phyloP scores from a whole-genome alignment of 176 grass and related monocot species.

The Canna indica region DNA sequence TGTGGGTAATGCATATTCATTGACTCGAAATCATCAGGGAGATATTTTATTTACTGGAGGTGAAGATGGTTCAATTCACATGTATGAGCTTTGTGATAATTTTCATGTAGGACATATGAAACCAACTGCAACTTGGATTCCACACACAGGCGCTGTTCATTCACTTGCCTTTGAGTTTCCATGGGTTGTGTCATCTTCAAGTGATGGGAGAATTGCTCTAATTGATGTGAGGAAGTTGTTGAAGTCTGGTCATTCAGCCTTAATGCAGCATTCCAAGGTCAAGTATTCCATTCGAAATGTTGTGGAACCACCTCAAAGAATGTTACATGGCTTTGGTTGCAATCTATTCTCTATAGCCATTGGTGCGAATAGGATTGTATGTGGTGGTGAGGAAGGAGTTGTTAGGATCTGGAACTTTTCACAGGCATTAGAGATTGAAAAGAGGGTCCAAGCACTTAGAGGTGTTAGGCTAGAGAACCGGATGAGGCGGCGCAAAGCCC shows the following conservation, averaged over 20 bases:
- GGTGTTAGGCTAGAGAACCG: slow-evolving; percentile 73
- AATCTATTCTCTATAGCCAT: slow-evolving; percentile 62
- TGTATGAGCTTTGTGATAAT: slow-evolving; percentile 35
- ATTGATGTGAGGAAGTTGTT: slow-evolving; percentile 83
- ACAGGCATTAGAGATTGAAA: slow-evolving; percentile 71
- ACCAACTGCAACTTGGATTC: slow-evolving; percentile 67
- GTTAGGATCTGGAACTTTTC: slow-evolving; percentile 94
- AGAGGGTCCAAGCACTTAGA: slow-evolving; percentile 50
- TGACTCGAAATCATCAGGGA: slow-evolving; percentile 45
- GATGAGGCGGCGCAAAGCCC: slow-evolving; percentile 69
- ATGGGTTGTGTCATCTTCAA: slow-evolving; percentile 77
- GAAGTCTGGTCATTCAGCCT: slow-evolving; percentile 21
- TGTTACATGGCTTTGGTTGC: slow-evolving; percentile 88
- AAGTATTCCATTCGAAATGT: slow-evolving; percentile 30
- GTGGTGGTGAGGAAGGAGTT: slow-evolving; percentile 75
- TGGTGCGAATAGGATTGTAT: slow-evolving; percentile 73
- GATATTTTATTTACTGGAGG: slow-evolving; percentile 79
- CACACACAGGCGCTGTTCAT: slow-evolving; percentile 66
- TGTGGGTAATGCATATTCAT: slow-evolving; percentile 58
- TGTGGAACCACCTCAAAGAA: slow-evolving; percentile 67
- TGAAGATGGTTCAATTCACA: slow-evolving; percentile 69
- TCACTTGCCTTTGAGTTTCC: slow-evolving; percentile 91
- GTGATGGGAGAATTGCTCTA: slow-evolving; percentile 68
- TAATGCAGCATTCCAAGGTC: slow-evolving; percentile 22
- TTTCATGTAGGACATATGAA: slow-evolving; percentile 49